Evolutionary conservation across 1,284 basidiomycete species (phyloP), one percentile per base, ranked within the genome.

Genomic region (Gymnopus androsaceus): DNA sequence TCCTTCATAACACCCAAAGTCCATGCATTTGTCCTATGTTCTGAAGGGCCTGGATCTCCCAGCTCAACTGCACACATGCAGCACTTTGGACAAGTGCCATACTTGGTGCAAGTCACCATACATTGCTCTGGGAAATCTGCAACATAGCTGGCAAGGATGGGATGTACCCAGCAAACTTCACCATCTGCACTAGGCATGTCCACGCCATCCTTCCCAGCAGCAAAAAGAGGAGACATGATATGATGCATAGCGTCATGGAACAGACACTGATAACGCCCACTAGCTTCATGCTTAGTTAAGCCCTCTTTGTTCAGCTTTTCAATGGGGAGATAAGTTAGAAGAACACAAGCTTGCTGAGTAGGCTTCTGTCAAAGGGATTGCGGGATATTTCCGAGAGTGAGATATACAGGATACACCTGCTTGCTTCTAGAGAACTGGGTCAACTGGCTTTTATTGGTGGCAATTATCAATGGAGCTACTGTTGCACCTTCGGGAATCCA

Each of bases 381-480:
- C 1, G 63, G 57, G 3, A 69, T 58, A 52, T 68, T 67, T 1
- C 63, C 67, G 36, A 68, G 48, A 3, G 65, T 65, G 7, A 69
- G 33, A 37, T 66, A 66, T 2, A 67, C 62, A 2, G 63, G 67
- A 36, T 64, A 68, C 0, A 63, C 64, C 5, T 36, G 40, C 15
- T 60, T 61, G 31, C 56, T 55, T 21, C 65, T n/a, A n/a, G n/a
- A n/a, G n/a, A n/a, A n/a, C n/a, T n/a, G n/a, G n/a, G n/a, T n/a
- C n/a, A n/a, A n/a, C n/a, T n/a, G n/a, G n/a, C n/a, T n/a, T n/a
- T n/a, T n/a, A n/a, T n/a, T n/a, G n/a, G n/a, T n/a, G n/a, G 60
- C 14, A 54, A 59, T 62, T 30, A 78, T 75, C 31, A 78, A 59
- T 1, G 75, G 76, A 3, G 75, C 60, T 23, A 76, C 68, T 1